Base-by-base conservation (phyloP, 2,329 filamentous ascomycete genomes). In the Ophiostoma triangulosporum region DNA sequence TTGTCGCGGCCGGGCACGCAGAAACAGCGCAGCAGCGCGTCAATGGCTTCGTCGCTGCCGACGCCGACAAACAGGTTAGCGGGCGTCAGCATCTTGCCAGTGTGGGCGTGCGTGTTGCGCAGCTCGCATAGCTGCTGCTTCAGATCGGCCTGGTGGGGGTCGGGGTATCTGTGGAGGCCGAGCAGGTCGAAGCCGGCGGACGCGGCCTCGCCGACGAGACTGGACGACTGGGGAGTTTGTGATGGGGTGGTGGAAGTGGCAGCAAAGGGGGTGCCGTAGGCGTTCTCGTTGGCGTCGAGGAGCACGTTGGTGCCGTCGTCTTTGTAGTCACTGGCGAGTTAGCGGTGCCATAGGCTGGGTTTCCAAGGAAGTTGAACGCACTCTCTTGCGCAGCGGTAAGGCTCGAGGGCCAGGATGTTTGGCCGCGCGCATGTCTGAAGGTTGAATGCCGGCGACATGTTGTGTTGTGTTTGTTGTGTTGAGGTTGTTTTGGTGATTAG, bases 261-360 rank as follows among this genome's bases (percentile, higher is more conserved):
- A 81, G 65, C 12, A 1, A 69, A 64, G 48, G 87, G 84, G 0
- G 93, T 91, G 0, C 93, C 93, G 63, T 85, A 96, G 56, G 93
- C 89, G 65, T 98, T 98, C 72, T 98, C 93, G 64, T 98, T 98
- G 62, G 93, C 93, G 66, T 98, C 93, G 60, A 98, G 85, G 51
- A 98, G 83, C 63, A 97, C 82, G 64, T 97, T 97, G 56, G 83
- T 91, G 61, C 93, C 93, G 66, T 98, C 86, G 67, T 98, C 91
- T 73, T 98, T 96, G 78, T 98, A 97, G 77, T 98, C 93, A 72
- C 88, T 94, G 65, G 50, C 2, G 15, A 3, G 36, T 33, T 5
- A 31, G 49, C 12, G 6, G 7, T 5, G 24, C n/a, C 4, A 11
- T 6, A 9, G 1, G 20, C n/a, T 12, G 36, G 17, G 7, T 22